phyloP scores from a whole-genome alignment of 169 alveolate species.

The Plasmodium berghei region DNA sequence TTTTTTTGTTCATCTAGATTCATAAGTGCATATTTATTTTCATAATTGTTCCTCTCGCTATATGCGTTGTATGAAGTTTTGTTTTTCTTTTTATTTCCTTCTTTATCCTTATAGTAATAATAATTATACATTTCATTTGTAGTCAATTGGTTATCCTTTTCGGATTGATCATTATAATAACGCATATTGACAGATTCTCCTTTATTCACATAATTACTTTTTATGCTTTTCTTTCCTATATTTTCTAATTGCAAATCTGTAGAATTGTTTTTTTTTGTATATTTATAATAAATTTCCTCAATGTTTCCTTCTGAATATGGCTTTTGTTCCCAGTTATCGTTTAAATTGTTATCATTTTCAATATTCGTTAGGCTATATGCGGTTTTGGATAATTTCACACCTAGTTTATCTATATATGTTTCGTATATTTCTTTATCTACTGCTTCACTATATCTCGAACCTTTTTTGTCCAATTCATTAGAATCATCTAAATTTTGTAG shows the following conservation, averaged over 20 bases:
- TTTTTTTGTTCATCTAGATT: background rate
- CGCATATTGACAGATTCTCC: background rate
- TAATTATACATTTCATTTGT: conserved; percentile 1
- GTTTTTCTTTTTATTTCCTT: background rate
- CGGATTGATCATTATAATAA: background rate
- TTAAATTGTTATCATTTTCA: no score
- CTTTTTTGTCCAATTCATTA: no score
- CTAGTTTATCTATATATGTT: no score
- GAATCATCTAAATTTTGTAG: no score
- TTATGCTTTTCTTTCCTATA: background rate
- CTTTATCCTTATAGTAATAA: background rate
- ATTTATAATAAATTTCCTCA: background rate
- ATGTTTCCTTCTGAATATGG: no score
- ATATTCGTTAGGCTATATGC: no score
- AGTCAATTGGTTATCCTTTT: background rate
- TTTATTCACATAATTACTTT: background rate
- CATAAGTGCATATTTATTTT: background rate
- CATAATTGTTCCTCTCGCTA: background rate
- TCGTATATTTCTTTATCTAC: no score
- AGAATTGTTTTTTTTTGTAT: background rate
- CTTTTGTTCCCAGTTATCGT: no score
- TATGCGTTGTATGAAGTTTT: background rate
- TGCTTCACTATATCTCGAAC: no score
- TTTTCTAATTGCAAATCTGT: background rate
- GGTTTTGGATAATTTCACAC: no score